Evolutionary conservation across 306 rosid genomes (phyloP).

Genomic region (Pachyrhizus erosus): DNA sequence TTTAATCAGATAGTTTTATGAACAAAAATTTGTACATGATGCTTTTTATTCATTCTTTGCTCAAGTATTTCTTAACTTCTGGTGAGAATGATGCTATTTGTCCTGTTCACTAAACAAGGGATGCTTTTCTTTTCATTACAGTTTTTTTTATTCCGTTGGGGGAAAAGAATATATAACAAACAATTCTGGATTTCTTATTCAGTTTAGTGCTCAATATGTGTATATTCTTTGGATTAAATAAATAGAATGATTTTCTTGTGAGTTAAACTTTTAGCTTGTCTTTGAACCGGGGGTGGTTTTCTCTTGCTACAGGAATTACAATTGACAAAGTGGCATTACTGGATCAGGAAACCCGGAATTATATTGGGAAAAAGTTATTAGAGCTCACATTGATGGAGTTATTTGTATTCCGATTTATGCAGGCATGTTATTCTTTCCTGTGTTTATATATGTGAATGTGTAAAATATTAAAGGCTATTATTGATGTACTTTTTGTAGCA

Average conservation of each 20-base stretch:
- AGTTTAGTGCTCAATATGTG: background rate
- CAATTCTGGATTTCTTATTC: background rate
- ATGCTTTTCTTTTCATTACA: slow-evolving; percentile 24
- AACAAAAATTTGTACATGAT: background rate
- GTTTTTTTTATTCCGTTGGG: background rate
- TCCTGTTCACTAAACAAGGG: background rate
- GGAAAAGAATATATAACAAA: slow-evolving; percentile 2
- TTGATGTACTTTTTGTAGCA: slow-evolving; percentile 15
- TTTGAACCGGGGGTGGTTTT: slow-evolving; percentile 41
- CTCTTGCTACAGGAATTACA: slow-evolving; percentile 77
- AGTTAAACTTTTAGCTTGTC: slow-evolving; percentile 27
- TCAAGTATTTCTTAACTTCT: background rate
- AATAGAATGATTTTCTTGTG: background rate
- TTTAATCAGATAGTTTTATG: slow-evolving; percentile 9
- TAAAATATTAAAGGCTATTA: slow-evolving; percentile 31
- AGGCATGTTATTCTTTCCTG: slow-evolving; percentile 62
- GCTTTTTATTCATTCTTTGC: slow-evolving; percentile 20
- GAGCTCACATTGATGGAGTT: slow-evolving; percentile 88
- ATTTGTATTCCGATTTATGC: slow-evolving; percentile 85
- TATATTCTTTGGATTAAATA: slow-evolving; percentile 23
- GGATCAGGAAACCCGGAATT: slow-evolving; percentile 87
- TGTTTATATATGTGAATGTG: slow-evolving; percentile 5
- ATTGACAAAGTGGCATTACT: slow-evolving; percentile 86
- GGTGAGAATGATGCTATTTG: background rate
- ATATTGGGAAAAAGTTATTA: slow-evolving; percentile 82